Conservation (phyloP, 2,329 filamentous ascomycete genomes). For the Zymoseptoria ardabiliae region DNA sequence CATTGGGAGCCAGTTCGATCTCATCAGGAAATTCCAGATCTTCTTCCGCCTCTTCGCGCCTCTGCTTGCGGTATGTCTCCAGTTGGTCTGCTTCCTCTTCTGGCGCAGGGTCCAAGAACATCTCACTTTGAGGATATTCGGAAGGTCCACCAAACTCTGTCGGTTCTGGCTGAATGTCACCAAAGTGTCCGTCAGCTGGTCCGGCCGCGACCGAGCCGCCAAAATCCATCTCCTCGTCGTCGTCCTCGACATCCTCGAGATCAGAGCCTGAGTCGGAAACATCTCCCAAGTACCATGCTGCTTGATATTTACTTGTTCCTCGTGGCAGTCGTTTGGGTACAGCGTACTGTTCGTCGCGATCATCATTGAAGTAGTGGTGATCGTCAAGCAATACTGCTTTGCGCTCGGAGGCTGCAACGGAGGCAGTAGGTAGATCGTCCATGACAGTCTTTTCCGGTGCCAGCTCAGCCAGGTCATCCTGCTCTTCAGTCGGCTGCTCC, state of each 20-base stretch:
- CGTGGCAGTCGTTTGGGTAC: constrained; percentile 71
- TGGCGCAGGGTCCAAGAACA: constrained; percentile 71
- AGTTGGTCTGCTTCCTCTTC: constrained; percentile 81
- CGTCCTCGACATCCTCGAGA: constrained; percentile 55
- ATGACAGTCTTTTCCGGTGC: constrained; percentile 81
- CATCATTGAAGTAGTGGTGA: constrained; percentile 95
- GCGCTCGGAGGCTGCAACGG: constrained; percentile 42
- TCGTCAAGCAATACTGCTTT: constrained; percentile 93
- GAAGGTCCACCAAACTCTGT: constrained; percentile 62
- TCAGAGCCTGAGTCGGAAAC: constrained; percentile 82
- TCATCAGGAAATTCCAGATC: constrained; percentile 96
- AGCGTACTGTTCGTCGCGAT: constrained; percentile 56
- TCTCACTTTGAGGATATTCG: constrained; percentile 89
- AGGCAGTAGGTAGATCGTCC: constrained; percentile 54
- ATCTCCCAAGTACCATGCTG: constrained; percentile 84
- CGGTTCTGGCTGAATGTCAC: constrained; percentile 44
- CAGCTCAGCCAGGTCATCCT: constrained; percentile 73
- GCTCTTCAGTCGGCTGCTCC: constrained; percentile 67
- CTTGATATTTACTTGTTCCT: constrained; percentile 89
- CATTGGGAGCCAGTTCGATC: constrained; percentile 84
- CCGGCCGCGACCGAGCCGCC: constrained; percentile 45
- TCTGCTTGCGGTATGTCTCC: constrained; percentile 69
- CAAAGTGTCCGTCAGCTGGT: constrained; percentile 68
- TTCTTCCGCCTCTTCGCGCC: constrained; percentile 74
- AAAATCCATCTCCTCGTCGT: constrained; percentile 51